Evolutionary conservation across 371 early-diverging fungal species (phyloP).

Genomic region (Haplosporangium sp.): DNA sequence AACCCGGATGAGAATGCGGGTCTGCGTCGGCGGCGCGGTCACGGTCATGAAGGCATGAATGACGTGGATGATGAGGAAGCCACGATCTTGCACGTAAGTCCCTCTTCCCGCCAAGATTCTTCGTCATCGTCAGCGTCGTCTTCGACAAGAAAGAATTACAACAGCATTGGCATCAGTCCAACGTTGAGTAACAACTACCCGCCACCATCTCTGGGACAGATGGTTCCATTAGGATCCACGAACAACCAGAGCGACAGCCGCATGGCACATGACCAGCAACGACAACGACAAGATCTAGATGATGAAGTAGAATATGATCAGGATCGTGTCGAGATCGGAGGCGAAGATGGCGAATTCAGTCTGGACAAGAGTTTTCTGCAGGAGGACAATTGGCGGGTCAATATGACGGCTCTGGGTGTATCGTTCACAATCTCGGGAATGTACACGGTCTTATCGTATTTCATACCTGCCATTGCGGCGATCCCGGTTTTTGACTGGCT

Average conservation of each 20-base stretch:
- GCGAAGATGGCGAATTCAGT: slow-evolving; percentile 52
- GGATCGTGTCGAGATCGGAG: slow-evolving; percentile 24
- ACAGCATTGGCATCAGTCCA: slow-evolving; percentile 15
- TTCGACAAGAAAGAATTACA: slow-evolving; percentile 15
- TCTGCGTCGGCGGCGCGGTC: slow-evolving; percentile 6
- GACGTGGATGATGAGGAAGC: slow-evolving; percentile 11
- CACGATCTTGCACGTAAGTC: slow-evolving; percentile 15
- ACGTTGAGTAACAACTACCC: slow-evolving; percentile 2
- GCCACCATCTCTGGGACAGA: slow-evolving; percentile 25
- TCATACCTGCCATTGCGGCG: slow-evolving; percentile 67
- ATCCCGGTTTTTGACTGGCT: slow-evolving; percentile 78
- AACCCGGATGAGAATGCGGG: background rate
- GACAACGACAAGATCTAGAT: background rate
- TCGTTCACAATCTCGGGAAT: slow-evolving; percentile 71
- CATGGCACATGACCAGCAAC: background rate
- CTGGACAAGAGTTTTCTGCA: slow-evolving; percentile 44
- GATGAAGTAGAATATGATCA: background rate
- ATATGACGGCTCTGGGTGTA: slow-evolving; percentile 62
- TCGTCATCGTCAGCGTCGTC: background rate
- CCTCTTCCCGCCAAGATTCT: background rate
- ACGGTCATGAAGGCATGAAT: background rate
- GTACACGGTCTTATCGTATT: slow-evolving; percentile 75
- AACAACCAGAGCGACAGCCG: background rate
- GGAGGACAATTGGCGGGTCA: slow-evolving; percentile 70
- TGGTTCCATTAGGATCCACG: slow-evolving; percentile 9